These are phyloP conservation scores for Leccinum variicolor DNA, from an alignment of 768 basidiomycete genomes.

Conservation along the genomic window DNA sequence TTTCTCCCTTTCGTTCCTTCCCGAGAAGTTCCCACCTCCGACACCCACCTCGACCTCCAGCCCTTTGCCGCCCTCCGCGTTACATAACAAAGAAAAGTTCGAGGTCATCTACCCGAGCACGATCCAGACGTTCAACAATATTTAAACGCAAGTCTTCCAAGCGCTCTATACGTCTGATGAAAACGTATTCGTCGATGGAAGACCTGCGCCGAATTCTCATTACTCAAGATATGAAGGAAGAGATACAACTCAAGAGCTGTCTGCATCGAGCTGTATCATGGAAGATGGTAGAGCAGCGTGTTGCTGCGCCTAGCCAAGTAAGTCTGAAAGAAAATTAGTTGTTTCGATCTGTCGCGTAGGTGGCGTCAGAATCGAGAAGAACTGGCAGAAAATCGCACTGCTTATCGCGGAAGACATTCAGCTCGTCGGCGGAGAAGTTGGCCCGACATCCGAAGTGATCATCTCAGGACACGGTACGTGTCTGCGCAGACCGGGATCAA, in stretches of 20 bases:
- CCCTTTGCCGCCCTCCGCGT: slow-evolving; percentile 79
- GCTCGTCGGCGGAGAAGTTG: slow-evolving; percentile 90
- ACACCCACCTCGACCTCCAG: slow-evolving; percentile 92
- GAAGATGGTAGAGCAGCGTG: too few relatives aligned
- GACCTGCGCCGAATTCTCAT: not conserved
- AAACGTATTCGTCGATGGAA: not conserved
- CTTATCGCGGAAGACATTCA: slow-evolving; percentile 93
- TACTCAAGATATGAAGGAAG: not conserved
- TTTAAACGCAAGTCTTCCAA: slow-evolving; percentile 57
- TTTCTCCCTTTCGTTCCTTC: slow-evolving; percentile 36
- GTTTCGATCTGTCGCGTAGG: slow-evolving; percentile 59
- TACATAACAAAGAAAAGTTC: slow-evolving; percentile 93
- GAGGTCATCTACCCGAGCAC: slow-evolving; percentile 80
- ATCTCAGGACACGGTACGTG: slow-evolving; percentile 92
- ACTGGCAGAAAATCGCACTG: slow-evolving; percentile 87
- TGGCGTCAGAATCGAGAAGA: slow-evolving; percentile 88
- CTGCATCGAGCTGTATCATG: too few relatives aligned
- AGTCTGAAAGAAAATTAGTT: too few relatives aligned
- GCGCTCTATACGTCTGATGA: not conserved
- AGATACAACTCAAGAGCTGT: not conserved
- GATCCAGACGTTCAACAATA: slow-evolving; percentile 93
- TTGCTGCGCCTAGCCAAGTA: too few relatives aligned
- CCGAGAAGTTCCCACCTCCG: slow-evolving; percentile 92
- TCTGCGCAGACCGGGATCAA: not conserved
- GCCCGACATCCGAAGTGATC: slow-evolving; percentile 92